Evolutionary conservation across 306 rosid genomes (phyloP), one percentile per base, ranked within the genome.

Genomic region (Medicago lupulina): DNA sequence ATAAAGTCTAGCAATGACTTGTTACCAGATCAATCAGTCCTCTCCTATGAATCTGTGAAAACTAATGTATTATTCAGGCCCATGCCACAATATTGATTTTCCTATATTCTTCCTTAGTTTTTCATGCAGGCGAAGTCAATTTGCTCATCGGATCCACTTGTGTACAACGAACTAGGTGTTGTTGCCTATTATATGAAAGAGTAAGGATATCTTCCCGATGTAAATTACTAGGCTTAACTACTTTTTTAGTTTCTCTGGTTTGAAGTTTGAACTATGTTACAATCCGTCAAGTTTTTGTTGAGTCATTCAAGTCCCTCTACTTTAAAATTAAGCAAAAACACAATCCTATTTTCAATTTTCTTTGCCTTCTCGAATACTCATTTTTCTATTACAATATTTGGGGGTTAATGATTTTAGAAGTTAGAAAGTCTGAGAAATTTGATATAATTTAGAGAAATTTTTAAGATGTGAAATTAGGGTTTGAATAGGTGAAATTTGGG

Each of bases 181-280:
- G 99, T 95, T 80, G 97, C 97, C 70, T 95, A 92, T 82, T 82
- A 95, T 74, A 90, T 88, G 97, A 88, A 92, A 83, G 99, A 95
- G 99, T 95, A 86, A 86, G 88, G 61, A 71, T 50, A 61, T 51
- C 76, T 74, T 58, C 28, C 55, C 74, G 49, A 54, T 63, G 59
- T 76, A 23, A 21, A 63, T 71, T 57, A 57, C 21, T 11, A 57
- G 40, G 67, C 67, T 31, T 34, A 14, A 31, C 14, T 28, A 28
- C 4, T 28, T 28, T 60, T 60, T 60, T 28, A 7, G 19, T 23
- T 14, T 61, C 21, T 61, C 11, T 31, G 3, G 21, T 31, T 61
- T 61, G 67, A 61, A 61, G 7, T 14, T 61, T 31, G 18, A 61
- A 61, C 67, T 61, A 31, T 61, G 44, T 31, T 31, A 34, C 11